Percentiles rank a stretch among this genome's conserved stretches.
phyloP scores from a whole-genome alignment of 2,329 filamentous ascomycete species.

The Talaromyces sp. region DNA sequence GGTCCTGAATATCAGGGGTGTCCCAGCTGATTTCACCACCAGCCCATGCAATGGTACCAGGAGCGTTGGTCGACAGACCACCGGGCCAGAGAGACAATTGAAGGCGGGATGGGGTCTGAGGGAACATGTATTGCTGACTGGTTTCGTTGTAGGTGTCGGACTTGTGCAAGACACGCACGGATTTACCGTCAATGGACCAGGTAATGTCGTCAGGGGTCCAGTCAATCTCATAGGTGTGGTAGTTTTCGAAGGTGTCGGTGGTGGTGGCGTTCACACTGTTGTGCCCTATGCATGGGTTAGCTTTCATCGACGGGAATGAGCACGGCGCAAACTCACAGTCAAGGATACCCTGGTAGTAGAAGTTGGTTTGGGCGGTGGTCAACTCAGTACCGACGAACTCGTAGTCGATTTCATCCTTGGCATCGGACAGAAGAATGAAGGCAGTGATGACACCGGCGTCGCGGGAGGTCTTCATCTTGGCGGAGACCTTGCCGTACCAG shows the following conservation, averaged over 20 bases:
- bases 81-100: constrained; percentile 96
- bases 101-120: constrained; percentile 84
- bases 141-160: constrained; percentile 82
- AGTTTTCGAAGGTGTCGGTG: constrained; percentile 67
- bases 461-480: constrained; percentile 75
- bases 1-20: constrained; percentile 68
- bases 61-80: constrained; percentile 68
- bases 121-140: constrained; percentile 75
- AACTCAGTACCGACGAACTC: constrained; percentile 86
- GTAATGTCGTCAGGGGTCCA: constrained; percentile 84
- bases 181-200: constrained; percentile 80
- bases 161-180: constrained; percentile 68
- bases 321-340: constrained; percentile 61
- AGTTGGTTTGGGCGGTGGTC: constrained; percentile 80
- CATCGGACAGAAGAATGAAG: constrained; percentile 91
- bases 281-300: constrained; percentile 50
- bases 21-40: constrained; percentile 88
- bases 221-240: constrained; percentile 86
- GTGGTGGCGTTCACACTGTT: constrained; percentile 68
- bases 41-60: constrained; percentile 87
- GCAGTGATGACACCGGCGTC: constrained; percentile 90
- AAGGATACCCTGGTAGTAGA: constrained; percentile 90
- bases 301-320: not conserved
- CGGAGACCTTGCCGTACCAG: constrained; percentile 94
- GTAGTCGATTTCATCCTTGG: constrained; percentile 98